phyloP scores from a whole-genome alignment of 768 basidiomycete genomes.

The Phanerochaete sordida region DNA sequence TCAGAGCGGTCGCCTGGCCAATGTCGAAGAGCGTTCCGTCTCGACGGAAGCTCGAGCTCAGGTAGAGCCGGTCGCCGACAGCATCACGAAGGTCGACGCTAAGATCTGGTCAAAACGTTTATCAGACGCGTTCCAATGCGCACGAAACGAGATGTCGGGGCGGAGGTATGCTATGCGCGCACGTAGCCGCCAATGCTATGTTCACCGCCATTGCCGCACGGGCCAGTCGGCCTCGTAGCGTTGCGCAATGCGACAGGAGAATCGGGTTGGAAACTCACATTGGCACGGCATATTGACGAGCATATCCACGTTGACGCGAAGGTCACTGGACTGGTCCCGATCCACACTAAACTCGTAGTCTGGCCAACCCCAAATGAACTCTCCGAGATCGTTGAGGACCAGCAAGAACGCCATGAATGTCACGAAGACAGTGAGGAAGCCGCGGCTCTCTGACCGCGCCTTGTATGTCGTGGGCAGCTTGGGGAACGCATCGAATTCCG shows the following conservation, averaged over 20 bases:
- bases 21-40: constrained; percentile 86
- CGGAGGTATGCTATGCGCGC: too few relatives aligned
- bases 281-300: constrained; percentile 91
- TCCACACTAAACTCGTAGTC: constrained; percentile 90
- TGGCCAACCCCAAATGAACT: constrained; percentile 93
- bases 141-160: background rate
- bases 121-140: too few relatives aligned
- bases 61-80: constrained; percentile 86
- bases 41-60: constrained; percentile 74
- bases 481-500: constrained; percentile 83
- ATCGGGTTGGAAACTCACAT: constrained; percentile 51
- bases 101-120: constrained; percentile 47
- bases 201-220: too few relatives aligned
- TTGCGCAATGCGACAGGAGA: background rate
- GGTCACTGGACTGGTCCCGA: constrained; percentile 46
- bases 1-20: constrained; percentile 72
- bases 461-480: constrained; percentile 83
- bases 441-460: constrained; percentile 71
- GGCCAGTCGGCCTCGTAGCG: too few relatives aligned
- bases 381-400: constrained; percentile 83
- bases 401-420: constrained; percentile 63
- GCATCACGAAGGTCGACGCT: constrained; percentile 90
- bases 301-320: constrained; percentile 91
- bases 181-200: too few relatives aligned
- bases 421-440: constrained; percentile 77